A percentile compares a stretch with the other conserved stretches of the same genome.
These are phyloP conservation scores for Fagopyrum homotropicum DNA, from an alignment of 148 eudicot species.

Conservation along the genomic window DNA sequence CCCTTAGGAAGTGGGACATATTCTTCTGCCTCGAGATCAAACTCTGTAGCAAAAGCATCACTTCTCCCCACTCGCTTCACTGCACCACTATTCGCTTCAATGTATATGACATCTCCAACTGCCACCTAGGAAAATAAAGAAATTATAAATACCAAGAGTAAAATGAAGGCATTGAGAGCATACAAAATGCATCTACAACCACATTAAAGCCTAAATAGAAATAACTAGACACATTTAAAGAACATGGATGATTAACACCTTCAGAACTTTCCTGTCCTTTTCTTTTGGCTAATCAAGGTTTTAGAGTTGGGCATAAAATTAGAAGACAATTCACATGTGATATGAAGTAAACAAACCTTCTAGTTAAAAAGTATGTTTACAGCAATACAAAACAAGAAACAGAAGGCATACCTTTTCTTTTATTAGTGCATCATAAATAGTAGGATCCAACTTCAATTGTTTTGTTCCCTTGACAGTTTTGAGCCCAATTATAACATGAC, in stretches of 20 bases:
- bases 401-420: conserved; percentile 71
- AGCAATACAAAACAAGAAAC: neutral
- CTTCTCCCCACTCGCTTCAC: conserved; percentile 98
- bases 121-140: conserved; percentile 52
- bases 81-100: conserved; percentile 98
- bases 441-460: conserved; percentile 92
- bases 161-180: neutral
- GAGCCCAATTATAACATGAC: conserved; percentile 90
- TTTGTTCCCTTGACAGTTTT: conserved; percentile 97
- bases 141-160: neutral
- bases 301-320: neutral
- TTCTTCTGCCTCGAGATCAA: conserved; percentile 98
- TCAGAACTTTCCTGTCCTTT: neutral
- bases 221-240: neutral
- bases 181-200: neutral
- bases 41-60: conserved; percentile 98
- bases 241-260: neutral
- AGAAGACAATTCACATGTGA: neutral
- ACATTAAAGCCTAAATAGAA: neutral
- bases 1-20: conserved; percentile 99
- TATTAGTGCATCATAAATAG: conserved; percentile 91
- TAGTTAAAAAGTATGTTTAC: neutral
- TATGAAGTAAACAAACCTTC: neutral
- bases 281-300: neutral
- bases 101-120: conserved; percentile 94